Percentiles rank a stretch among this genome's conserved stretches.
Evolutionary conservation across 805 yeast species (phyloP).

Genomic region (Candida chauliodis): DNA sequence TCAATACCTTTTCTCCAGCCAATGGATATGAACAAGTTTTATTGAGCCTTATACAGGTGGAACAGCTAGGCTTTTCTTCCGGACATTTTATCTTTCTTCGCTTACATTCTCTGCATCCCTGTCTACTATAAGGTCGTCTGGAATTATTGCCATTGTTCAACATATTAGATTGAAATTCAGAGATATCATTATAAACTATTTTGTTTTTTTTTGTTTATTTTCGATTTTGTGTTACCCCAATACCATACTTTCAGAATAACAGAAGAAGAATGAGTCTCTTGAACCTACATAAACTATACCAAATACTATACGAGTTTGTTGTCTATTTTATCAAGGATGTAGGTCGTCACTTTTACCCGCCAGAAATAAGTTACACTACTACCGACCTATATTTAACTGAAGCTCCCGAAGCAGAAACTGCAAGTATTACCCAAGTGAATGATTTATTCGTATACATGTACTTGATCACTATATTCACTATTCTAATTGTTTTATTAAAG

Average conservation of each 20-base stretch:
- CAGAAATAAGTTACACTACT: neutral
- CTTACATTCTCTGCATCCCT: constrained; percentile 42
- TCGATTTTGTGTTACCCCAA: neutral
- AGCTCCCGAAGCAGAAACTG: neutral
- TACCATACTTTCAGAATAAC: no score
- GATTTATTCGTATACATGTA: no score
- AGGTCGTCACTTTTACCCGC: neutral
- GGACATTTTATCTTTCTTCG: constrained; percentile 42
- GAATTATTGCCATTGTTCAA: constrained; percentile 6
- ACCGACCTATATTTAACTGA: neutral
- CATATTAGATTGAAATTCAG: constrained; percentile 1
- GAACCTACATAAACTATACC: neutral
- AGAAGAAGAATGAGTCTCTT: no score
- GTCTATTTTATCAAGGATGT: neutral
- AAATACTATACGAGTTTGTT: neutral
- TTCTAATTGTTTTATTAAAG: no score
- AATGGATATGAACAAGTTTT: constrained; percentile 15
- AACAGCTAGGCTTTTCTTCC: constrained; percentile 31
- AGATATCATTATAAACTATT: neutral
- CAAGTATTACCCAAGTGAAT: neutral
- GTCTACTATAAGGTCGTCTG: constrained; percentile 21
- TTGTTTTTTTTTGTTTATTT: neutral
- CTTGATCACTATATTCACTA: no score
- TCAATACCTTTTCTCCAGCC: constrained; percentile 10
- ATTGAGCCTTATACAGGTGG: constrained; percentile 30